Percentiles rank a stretch among this genome's conserved stretches.
These are phyloP conservation scores for Phoma sp. DNA, from an alignment of 2,329 filamentous ascomycete species.

Conservation along the genomic window DNA sequence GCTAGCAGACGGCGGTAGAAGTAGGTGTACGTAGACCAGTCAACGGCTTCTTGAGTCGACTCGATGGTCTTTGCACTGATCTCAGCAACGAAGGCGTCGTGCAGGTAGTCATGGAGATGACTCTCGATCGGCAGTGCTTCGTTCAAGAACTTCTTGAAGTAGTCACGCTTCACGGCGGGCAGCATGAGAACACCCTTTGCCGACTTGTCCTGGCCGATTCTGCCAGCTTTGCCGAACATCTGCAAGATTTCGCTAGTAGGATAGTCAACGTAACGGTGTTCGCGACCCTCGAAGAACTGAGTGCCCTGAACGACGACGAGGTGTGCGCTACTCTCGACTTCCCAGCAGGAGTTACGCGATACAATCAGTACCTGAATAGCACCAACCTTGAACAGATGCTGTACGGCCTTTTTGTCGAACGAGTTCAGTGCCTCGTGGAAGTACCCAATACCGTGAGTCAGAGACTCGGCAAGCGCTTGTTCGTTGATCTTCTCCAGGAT, in stretches of 20 bases:
- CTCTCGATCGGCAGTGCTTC: constrained; percentile 96
- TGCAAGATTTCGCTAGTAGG: constrained; percentile 91
- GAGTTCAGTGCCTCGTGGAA: constrained; percentile 91
- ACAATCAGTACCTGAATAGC: constrained; percentile 86
- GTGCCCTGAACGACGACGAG: constrained; percentile 97
- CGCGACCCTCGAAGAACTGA: constrained; percentile 94
- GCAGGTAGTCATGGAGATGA: constrained; percentile 86
- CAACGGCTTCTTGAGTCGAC: constrained; percentile 94
- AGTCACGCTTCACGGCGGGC: constrained; percentile 90
- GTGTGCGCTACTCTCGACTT: constrained; percentile 85
- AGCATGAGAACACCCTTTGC: constrained; percentile 96
- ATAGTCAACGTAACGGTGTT: constrained; percentile 97
- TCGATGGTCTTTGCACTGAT: constrained; percentile 95
- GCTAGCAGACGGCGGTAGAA: constrained; percentile 94
- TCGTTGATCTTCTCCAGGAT: constrained; percentile 85
- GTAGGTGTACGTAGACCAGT: constrained; percentile 98
- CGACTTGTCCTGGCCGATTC: constrained; percentile 76
- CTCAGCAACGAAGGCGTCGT: constrained; percentile 96
- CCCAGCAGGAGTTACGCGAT: constrained; percentile 93
- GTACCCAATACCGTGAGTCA: constrained; percentile 94
- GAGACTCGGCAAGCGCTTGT: constrained; percentile 81
- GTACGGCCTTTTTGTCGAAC: constrained; percentile 91
- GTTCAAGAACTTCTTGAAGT: constrained; percentile 98
- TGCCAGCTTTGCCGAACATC: constrained; percentile 95
- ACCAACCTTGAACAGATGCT: constrained; percentile 86